Evolutionary conservation across 148 eudicot genomes (phyloP).

Genomic region (Salicornia ramosissima): DNA sequence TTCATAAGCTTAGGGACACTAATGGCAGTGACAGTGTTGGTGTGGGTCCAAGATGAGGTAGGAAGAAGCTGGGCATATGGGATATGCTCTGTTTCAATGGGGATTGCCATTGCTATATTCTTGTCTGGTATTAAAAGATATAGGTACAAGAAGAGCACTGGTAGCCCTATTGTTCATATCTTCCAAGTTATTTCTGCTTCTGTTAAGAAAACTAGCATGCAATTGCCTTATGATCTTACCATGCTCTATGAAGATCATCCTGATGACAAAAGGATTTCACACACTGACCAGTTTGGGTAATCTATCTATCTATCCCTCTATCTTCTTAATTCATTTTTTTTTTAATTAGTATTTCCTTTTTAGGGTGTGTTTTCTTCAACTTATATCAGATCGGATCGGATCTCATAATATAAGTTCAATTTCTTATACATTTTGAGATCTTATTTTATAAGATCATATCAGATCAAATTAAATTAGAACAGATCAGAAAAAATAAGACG

Average conservation of each 20-base stretch:
- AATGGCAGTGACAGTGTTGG: conserved; percentile 76
- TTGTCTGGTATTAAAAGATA: conserved; percentile 53
- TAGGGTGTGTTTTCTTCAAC: too few relatives aligned
- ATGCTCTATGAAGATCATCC: conserved; percentile 58
- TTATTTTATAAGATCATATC: too few relatives aligned
- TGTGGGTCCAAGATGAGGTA: conserved; percentile 76
- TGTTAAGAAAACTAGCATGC: conserved; percentile 44
- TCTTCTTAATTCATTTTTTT: neutral
- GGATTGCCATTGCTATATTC: conserved; percentile 48
- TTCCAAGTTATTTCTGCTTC: conserved; percentile 66
- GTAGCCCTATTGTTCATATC: conserved; percentile 77
- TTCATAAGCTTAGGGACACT: conserved; percentile 80
- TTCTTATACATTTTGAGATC: too few relatives aligned
- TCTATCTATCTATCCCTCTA: too few relatives aligned
- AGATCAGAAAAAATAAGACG: too few relatives aligned
- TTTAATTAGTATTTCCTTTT: too few relatives aligned
- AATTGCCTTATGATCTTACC: conserved; percentile 44
- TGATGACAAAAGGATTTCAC: conserved; percentile 52
- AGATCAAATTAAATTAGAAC: too few relatives aligned
- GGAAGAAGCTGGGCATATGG: conserved; percentile 82
- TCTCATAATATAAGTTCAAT: too few relatives aligned
- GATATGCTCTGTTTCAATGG: conserved; percentile 64
- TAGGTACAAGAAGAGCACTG: conserved; percentile 64
- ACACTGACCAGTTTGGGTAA: conserved; percentile 73
- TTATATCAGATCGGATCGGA: too few relatives aligned